Percentiles rank a stretch among this genome's conserved stretches.
phyloP scores from a whole-genome alignment of 768 basidiomycete species.

The Pisolithus microcarpus region DNA sequence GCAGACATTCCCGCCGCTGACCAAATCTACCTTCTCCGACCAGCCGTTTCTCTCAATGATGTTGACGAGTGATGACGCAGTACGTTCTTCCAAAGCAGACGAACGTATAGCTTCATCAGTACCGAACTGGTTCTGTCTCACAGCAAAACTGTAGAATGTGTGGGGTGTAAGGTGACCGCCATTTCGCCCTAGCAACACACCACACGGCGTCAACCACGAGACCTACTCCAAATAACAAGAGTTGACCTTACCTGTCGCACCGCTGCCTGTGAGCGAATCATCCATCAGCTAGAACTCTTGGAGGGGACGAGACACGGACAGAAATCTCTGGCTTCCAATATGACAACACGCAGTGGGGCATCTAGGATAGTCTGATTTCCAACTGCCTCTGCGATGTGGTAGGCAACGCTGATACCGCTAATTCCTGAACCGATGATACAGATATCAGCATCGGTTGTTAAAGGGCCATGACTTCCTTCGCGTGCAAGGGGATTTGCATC shows the following conservation, averaged over 20 bases:
- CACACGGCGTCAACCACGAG: background rate
- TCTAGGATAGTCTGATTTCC: conserved; percentile 4
- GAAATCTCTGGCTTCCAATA: conserved; percentile 83
- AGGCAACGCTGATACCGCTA: conserved; percentile 68
- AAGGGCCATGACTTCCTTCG: conserved; percentile 54
- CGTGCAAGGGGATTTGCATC: conserved; percentile 60
- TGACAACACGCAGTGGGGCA: conserved; percentile 41
- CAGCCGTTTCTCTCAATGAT: conserved; percentile 42
- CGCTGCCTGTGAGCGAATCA: conserved; percentile 42
- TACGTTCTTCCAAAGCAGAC: conserved; percentile 52
- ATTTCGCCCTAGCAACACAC: conserved; percentile 50
- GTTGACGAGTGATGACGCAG: conserved; percentile 38
- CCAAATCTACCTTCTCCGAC: conserved; percentile 51
- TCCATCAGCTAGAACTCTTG: conserved; percentile 1
- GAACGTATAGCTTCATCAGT: conserved; percentile 48
- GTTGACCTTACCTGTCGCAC: conserved; percentile 56
- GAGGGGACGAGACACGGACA: conserved; percentile 41
- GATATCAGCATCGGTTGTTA: conserved; percentile 60
- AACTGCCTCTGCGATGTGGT: conserved; percentile 49
- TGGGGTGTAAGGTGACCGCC: conserved; percentile 66
- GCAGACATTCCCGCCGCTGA: conserved; percentile 46
- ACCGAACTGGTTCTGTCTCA: conserved; percentile 35
- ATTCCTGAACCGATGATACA: conserved; percentile 79
- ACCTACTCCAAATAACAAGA: conserved; percentile 2
- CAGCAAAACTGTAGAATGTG: conserved; percentile 40